These are phyloP conservation scores for Aegilops sharonensis DNA, from an alignment of 176 grass and related monocot genomes.

Conservation along the genomic window DNA sequence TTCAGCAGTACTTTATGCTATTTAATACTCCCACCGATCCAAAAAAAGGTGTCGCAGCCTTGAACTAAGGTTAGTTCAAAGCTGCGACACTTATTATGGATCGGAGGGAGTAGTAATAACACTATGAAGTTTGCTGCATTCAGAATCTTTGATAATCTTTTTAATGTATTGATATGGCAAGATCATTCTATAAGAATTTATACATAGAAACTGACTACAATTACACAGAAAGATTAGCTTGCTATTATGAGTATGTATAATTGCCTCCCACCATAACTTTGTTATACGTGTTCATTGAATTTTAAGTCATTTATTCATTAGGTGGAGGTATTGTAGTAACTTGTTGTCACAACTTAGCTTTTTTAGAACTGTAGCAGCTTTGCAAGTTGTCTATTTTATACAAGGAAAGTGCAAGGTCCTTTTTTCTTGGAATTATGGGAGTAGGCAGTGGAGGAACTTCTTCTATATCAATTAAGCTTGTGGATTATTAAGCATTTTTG, in stretches of 20 bases:
- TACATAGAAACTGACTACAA: not conserved
- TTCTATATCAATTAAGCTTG: not conserved
- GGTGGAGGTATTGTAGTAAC: conserved; percentile 16
- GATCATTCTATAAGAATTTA: not conserved
- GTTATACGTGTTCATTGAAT: not conserved
- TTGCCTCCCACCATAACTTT: not conserved
- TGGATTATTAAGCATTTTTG: not conserved
- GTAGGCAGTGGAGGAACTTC: not conserved
- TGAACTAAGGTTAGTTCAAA: no score
- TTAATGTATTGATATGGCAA: not conserved
- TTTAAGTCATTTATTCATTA: not conserved
- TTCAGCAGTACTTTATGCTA: conserved; percentile 16
- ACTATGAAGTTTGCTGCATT: conserved; percentile 27
- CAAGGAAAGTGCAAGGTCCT: not conserved
- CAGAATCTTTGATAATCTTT: not conserved
- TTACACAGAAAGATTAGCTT: not conserved
- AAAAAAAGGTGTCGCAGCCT: no score
- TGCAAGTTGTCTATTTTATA: not conserved
- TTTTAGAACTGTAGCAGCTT: not conserved
- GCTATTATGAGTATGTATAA: not conserved
- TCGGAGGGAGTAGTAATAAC: not conserved
- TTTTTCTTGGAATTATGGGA: conserved; percentile 2
- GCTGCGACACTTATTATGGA: no score
- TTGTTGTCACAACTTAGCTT: not conserved
- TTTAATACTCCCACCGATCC: not conserved